Evolutionary conservation across 176 grass and related monocot genomes (phyloP).

Genomic region (Zoysia pacifica): DNA sequence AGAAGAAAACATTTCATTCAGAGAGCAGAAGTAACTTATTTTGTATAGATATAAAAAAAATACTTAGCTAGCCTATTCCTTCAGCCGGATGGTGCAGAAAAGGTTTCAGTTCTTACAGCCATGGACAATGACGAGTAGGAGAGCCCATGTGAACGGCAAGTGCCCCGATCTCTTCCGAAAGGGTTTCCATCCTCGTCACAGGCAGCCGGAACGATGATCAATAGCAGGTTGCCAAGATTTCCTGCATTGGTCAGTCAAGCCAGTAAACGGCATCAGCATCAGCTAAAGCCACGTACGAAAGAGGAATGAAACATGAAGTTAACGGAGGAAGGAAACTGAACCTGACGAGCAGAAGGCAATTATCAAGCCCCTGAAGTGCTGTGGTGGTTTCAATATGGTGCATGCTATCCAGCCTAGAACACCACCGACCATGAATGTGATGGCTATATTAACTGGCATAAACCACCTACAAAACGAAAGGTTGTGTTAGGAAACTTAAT

Average conservation of each 20-base stretch:
- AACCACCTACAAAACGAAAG: conserved; percentile 72
- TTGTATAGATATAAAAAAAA: background rate
- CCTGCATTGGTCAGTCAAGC: conserved; percentile 42
- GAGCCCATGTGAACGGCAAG: conserved; percentile 57
- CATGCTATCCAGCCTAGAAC: conserved; percentile 74
- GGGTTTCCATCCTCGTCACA: conserved; percentile 79
- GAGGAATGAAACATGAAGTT: conserved; percentile 6
- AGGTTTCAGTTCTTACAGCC: conserved; percentile 58
- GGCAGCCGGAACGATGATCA: conserved; percentile 75
- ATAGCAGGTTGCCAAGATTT: conserved; percentile 76
- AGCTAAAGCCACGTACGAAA: background rate
- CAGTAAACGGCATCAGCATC: background rate
- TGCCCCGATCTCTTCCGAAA: conserved; percentile 42
- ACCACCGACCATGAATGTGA: conserved; percentile 65
- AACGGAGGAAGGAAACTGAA: conserved; percentile 14
- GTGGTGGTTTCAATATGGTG: conserved; percentile 60
- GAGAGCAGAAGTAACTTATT: background rate
- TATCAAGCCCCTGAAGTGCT: conserved; percentile 61
- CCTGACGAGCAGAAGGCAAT: conserved; percentile 75
- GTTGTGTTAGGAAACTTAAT: background rate
- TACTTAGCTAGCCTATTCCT: background rate
- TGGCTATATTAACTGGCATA: conserved; percentile 88
- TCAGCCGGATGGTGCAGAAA: background rate
- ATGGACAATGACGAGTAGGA: conserved; percentile 91
- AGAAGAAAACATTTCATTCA: background rate